A percentile compares a stretch with the other conserved stretches of the same genome.
These are phyloP conservation scores for Globisporangium solare DNA, from an alignment of 352 stramenopile species.

Conservation along the genomic window DNA sequence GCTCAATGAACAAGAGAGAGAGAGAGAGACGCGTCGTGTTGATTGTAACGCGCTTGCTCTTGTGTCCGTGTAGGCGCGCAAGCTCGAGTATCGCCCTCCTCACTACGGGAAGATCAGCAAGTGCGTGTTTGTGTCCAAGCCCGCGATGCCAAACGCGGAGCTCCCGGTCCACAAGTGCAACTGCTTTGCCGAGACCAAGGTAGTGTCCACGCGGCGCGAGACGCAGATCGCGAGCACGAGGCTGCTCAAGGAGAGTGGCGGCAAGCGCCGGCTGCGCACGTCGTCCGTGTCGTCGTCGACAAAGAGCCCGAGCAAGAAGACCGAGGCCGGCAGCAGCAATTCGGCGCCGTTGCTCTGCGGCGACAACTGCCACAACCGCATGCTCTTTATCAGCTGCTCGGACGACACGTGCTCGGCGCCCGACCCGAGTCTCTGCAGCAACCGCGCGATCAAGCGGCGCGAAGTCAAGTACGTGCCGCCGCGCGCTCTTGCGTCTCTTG, in stretches of 20 bases:
- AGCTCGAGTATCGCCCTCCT: slow-evolving; percentile 41
- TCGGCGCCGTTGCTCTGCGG: slow-evolving; percentile 27
- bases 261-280: slow-evolving; percentile 6
- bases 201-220: slow-evolving; percentile 39
- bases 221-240: slow-evolving; percentile 45
- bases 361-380: slow-evolving; percentile 78
- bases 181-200: slow-evolving; percentile 50
- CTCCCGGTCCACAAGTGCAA: slow-evolving; percentile 74
- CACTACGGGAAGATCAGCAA: slow-evolving; percentile 64
- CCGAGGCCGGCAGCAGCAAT: neutral
- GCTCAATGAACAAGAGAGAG: too few relatives aligned
- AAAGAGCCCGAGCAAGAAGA: slow-evolving; percentile 3
- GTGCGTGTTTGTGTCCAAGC: slow-evolving; percentile 70
- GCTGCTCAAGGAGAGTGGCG: slow-evolving; percentile 17
- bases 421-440: slow-evolving; percentile 59
- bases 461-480: slow-evolving; percentile 64
- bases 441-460: slow-evolving; percentile 64
- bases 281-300: too few relatives aligned
- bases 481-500: too few relatives aligned
- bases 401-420: slow-evolving; percentile 73
- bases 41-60: neutral
- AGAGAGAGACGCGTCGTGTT: too few relatives aligned
- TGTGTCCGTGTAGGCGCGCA: slow-evolving; percentile 25
- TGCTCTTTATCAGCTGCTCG: slow-evolving; percentile 82
- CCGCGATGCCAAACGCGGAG: slow-evolving; percentile 36